Conservation (phyloP, 208 protist species). For the Leishmania braziliensis region DNA sequence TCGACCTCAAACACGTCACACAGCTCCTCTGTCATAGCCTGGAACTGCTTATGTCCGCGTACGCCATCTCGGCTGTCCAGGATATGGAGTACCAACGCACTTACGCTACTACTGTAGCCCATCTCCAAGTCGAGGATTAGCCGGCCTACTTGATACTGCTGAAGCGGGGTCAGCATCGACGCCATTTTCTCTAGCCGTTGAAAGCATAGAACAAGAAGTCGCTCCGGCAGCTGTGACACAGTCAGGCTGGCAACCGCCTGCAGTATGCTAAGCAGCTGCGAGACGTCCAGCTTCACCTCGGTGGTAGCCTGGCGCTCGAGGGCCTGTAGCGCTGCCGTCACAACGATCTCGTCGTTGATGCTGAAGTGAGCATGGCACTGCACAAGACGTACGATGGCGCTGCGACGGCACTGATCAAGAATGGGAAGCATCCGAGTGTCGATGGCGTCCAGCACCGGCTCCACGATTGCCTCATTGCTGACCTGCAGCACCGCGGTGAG, state of each 20-base stretch:
- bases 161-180: slow-evolving; percentile 40
- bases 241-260: slow-evolving; percentile 51
- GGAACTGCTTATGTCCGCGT: slow-evolving; percentile 39
- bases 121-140: slow-evolving; percentile 79
- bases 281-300: slow-evolving; percentile 54
- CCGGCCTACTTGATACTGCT: slow-evolving; percentile 58
- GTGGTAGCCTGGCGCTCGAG: slow-evolving; percentile 64
- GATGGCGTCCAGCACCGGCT: slow-evolving; percentile 76
- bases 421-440: slow-evolving; percentile 63
- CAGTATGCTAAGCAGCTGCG: slow-evolving; percentile 70
- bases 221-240: slow-evolving; percentile 33
- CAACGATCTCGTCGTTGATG: slow-evolving; percentile 59
- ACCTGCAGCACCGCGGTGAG: slow-evolving; percentile 57
- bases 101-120: slow-evolving; percentile 71
- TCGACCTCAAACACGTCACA: slow-evolving; percentile 87
- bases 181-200: slow-evolving; percentile 59
- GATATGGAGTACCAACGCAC: slow-evolving; percentile 63
- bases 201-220: slow-evolving; percentile 62
- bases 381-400: slow-evolving; percentile 77
- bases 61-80: slow-evolving; percentile 74
- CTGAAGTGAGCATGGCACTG: slow-evolving; percentile 74
- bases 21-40: slow-evolving; percentile 57
- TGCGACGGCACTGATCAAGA: slow-evolving; percentile 69
- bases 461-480: slow-evolving; percentile 37
- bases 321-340: slow-evolving; percentile 31